Evolutionary conservation across 2,329 filamentous ascomycete species (phyloP).

Genomic region (Penicillium sp.): DNA sequence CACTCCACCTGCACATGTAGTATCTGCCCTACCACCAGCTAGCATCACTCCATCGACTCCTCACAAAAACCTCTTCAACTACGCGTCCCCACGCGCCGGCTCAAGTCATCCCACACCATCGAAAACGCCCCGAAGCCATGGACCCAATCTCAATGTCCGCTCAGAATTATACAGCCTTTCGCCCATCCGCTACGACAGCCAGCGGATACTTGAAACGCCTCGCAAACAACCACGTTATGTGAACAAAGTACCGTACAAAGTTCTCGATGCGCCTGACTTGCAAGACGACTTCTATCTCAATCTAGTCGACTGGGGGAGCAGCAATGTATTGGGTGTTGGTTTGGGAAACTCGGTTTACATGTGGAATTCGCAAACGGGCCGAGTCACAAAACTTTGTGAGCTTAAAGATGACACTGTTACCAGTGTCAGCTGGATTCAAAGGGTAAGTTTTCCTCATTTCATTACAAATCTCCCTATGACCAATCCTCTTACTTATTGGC

Average conservation of each 20-base stretch:
- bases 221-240: conserved; percentile 87
- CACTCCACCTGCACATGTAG: conserved; percentile 76
- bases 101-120: conserved; percentile 86
- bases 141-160: conserved; percentile 83
- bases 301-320: conserved; percentile 95
- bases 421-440: conserved; percentile 97
- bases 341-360: conserved; percentile 94
- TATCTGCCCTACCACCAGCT: conserved; percentile 69
- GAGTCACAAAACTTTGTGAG: conserved; percentile 92
- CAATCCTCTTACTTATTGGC: conserved; percentile 17
- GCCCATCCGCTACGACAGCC: conserved; percentile 88
- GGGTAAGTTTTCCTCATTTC: conserved; percentile 51
- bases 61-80: conserved; percentile 96
- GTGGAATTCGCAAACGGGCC: conserved; percentile 92
- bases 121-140: conserved; percentile 85
- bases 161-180: conserved; percentile 96
- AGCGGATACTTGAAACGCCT: conserved; percentile 89
- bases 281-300: conserved; percentile 99
- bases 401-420: conserved; percentile 92
- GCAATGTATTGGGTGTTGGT: conserved; percentile 91
- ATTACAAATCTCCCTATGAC: not conserved
- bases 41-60: conserved; percentile 89
- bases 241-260: conserved; percentile 96
- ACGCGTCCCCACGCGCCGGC: conserved; percentile 75
- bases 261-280: conserved; percentile 92